Evolutionary conservation across 805 yeast species (phyloP), one percentile per base, ranked within the genome.

Genomic region (Zygotorulaspora danielsina): DNA sequence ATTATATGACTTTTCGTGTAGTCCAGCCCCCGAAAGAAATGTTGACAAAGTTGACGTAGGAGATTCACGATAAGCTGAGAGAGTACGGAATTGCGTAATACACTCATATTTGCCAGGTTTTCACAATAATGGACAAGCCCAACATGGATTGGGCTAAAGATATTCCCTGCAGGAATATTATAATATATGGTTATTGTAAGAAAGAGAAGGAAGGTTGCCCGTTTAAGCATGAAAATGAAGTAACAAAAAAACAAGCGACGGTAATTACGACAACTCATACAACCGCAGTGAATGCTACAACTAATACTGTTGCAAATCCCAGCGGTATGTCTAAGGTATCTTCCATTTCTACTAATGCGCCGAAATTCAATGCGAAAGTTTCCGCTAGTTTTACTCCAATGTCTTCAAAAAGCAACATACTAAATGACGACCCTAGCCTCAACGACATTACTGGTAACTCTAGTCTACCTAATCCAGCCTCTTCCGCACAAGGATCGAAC

Each of bases 161-260:
- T 43, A 80, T 86, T 19, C 88, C 83, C 40, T 87, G 96, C 64
- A 74, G 88, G 59, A 87, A 87, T 54, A 79, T 86, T 39, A 76
- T 81, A 34, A 84, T 85, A 22, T 87, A 86, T 66, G 96, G 96
- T 3, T 85, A 74, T 54, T 87, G 96, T 68, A 85, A 85, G 59
- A 86, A 75, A 64, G 88, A 84, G 52, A 82, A 83, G 50, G 86
- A 85, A 53, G 95, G 95, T 8, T 87, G 96, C 57, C 82, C 81
- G 2, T 87, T 85, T 57, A 78, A 76, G 36, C 95, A 85, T 59
- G 82, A 75, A 42, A 63, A 57, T 27, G 68, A 65, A 33, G 54
- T 56, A 19, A 35, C 44, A 29, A 33, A 19, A 16, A 33, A 30
- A 13, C 44, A 13, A 19, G 16, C 15, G 15, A 26, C 38, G 25